Evolutionary conservation across 202 grass and related monocot species (phyloP).

Genomic region (Hordeum pubiflorum): DNA sequence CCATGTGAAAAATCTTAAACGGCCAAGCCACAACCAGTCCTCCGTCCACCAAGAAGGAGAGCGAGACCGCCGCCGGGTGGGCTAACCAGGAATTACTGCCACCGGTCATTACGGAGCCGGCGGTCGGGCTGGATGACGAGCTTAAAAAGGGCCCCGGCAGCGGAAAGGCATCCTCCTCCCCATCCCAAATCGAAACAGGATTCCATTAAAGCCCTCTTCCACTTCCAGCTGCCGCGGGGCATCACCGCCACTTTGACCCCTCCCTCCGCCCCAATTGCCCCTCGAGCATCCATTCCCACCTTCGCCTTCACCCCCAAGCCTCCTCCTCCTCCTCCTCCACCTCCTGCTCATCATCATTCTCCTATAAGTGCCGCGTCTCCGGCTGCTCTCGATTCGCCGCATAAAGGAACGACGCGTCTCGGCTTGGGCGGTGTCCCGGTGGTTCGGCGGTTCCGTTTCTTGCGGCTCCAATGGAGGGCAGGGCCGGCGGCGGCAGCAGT

Average conservation of each 20-base stretch:
- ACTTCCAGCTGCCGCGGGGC: conserved; percentile 45
- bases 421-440: not conserved
- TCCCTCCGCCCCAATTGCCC: conserved; percentile 3
- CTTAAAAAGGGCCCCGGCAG: conserved; percentile 12
- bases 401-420: not conserved
- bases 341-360: not conserved
- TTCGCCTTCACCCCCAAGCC: not conserved
- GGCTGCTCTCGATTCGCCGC: conserved; percentile 23
- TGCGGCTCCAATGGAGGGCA: conserved; percentile 27
- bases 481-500: not conserved
- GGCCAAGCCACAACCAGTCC: no score
- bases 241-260: conserved; percentile 16
- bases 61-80: not conserved
- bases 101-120: not conserved
- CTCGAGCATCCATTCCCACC: conserved; percentile 18
- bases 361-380: conserved; percentile 16
- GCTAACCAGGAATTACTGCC: not conserved
- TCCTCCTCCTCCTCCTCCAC: not conserved
- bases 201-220: conserved; percentile 13
- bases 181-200: conserved; percentile 26
- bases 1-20: not conserved
- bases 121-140: not conserved
- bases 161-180: conserved; percentile 6
- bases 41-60: not conserved
- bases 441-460: not conserved